Evolutionary conservation across 108 stramenopile genomes (phyloP).

Genomic region (Cyclotella baltica): DNA sequence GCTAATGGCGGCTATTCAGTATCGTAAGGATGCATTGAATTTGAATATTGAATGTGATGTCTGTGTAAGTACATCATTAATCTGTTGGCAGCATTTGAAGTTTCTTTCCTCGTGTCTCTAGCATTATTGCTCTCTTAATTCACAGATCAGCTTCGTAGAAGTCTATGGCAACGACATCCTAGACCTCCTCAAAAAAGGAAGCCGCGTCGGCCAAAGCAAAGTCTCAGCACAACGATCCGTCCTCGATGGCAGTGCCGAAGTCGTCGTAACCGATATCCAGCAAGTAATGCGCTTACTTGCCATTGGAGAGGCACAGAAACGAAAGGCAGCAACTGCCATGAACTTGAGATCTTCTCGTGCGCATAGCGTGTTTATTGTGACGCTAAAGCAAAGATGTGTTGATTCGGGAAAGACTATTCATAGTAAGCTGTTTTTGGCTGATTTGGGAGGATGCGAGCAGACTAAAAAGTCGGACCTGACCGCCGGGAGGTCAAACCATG

Average conservation of each 20-base stretch:
- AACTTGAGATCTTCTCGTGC: constrained; percentile 72
- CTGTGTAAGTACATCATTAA: constrained; percentile 10
- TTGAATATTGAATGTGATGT: constrained; percentile 38
- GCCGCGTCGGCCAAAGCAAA: constrained; percentile 56
- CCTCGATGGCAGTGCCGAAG: constrained; percentile 59
- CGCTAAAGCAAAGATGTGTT: constrained; percentile 54
- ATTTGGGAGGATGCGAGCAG: constrained; percentile 78
- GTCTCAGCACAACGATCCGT: constrained; percentile 69
- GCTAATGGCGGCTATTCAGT: constrained; percentile 36
- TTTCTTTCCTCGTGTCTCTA: not conserved
- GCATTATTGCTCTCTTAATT: not conserved
- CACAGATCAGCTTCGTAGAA: constrained; percentile 62
- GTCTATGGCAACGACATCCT: constrained; percentile 70
- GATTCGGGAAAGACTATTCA: constrained; percentile 38
- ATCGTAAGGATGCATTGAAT: constrained; percentile 34
- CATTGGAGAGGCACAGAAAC: constrained; percentile 58
- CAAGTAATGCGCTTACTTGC: constrained; percentile 46
- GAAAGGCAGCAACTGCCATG: constrained; percentile 75
- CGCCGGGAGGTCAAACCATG: constrained; percentile 38
- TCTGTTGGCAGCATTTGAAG: not conserved
- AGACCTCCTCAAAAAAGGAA: constrained; percentile 60
- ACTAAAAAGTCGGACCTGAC: constrained; percentile 57
- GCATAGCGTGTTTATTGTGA: constrained; percentile 69
- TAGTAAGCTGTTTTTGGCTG: constrained; percentile 66
- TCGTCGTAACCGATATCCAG: constrained; percentile 28